Evolutionary conservation across 2,329 filamentous ascomycete species (phyloP).

Genomic region (Alternaria ventricosa): DNA sequence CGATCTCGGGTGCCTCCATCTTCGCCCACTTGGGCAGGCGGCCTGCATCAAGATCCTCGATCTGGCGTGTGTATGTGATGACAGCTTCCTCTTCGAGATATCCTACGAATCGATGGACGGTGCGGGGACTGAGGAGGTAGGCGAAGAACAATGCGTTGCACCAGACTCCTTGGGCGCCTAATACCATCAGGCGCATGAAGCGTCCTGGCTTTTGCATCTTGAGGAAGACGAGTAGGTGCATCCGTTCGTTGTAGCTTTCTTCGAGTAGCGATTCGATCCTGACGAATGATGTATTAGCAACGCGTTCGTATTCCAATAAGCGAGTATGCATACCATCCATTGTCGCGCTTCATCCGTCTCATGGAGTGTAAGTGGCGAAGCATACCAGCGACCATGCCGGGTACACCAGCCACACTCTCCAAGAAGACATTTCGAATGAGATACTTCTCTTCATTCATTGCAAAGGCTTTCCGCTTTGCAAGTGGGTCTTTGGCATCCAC

Average conservation of each 20-base stretch:
- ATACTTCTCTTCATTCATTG: conserved; percentile 86
- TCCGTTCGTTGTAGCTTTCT: conserved; percentile 90
- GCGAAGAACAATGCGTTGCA: conserved; percentile 92
- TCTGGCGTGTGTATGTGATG: conserved; percentile 89
- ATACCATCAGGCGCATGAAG: conserved; percentile 92
- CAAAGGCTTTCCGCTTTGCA: conserved; percentile 67
- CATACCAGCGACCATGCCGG: conserved; percentile 97
- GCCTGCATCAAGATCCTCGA: conserved; percentile 86
- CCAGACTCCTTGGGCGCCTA: conserved; percentile 69
- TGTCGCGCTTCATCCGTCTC: conserved; percentile 85
- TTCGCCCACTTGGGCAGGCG: conserved; percentile 80
- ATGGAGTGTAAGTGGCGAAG: conserved; percentile 85
- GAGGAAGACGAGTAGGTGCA: conserved; percentile 92
- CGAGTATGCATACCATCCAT: conserved; percentile 70
- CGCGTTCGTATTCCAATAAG: background rate
- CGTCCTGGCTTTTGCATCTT: conserved; percentile 85
- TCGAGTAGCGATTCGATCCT: conserved; percentile 92
- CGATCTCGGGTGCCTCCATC: conserved; percentile 84
- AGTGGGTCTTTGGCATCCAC: conserved; percentile 47
- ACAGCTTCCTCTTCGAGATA: conserved; percentile 98
- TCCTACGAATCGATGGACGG: conserved; percentile 93
- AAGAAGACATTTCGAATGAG: conserved; percentile 89
- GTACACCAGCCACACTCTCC: conserved; percentile 92
- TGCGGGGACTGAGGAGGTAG: conserved; percentile 85
- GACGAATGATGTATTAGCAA: conserved; percentile 10